A percentile compares a stretch with the other conserved stretches of the same genome.
Conservation (phyloP, 306 rosid species). For the Vicia faba region DNA sequence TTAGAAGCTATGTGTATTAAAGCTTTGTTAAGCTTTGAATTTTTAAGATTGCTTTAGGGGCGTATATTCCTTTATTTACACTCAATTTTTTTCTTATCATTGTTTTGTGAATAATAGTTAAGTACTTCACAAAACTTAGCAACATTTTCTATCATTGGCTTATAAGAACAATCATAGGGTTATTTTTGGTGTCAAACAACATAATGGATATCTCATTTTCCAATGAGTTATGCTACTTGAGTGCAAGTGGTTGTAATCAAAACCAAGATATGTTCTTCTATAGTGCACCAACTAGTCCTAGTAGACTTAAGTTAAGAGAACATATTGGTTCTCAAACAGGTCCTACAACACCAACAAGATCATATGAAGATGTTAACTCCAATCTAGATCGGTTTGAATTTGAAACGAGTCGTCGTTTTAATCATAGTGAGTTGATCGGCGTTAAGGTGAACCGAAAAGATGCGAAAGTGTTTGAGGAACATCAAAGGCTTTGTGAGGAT, state of each 20-base stretch:
- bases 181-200: background rate
- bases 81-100: slow-evolving; percentile 14
- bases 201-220: slow-evolving; percentile 52
- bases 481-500: slow-evolving; percentile 28
- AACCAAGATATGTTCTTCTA: slow-evolving; percentile 47
- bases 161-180: slow-evolving; percentile 10
- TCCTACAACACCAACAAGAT: slow-evolving; percentile 47
- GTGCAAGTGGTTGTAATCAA: slow-evolving; percentile 42
- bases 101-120: background rate
- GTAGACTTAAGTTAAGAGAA: slow-evolving; percentile 20
- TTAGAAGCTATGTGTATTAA: background rate
- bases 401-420: slow-evolving; percentile 54
- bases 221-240: slow-evolving; percentile 37
- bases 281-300: slow-evolving; percentile 84
- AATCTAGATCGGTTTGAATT: slow-evolving; percentile 61
- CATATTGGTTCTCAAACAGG: slow-evolving; percentile 39
- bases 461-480: slow-evolving; percentile 1
- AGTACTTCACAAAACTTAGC: background rate
- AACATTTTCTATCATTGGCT: slow-evolving; percentile 18
- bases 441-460: slow-evolving; percentile 24
- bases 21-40: slow-evolving; percentile 40
- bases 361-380: slow-evolving; percentile 51
- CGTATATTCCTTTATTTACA: slow-evolving; percentile 37
- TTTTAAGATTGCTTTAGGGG: slow-evolving; percentile 43
- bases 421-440: slow-evolving; percentile 5